Conservation (phyloP, 2,329 filamentous ascomycete species). For the Aphanocladium album region DNA sequence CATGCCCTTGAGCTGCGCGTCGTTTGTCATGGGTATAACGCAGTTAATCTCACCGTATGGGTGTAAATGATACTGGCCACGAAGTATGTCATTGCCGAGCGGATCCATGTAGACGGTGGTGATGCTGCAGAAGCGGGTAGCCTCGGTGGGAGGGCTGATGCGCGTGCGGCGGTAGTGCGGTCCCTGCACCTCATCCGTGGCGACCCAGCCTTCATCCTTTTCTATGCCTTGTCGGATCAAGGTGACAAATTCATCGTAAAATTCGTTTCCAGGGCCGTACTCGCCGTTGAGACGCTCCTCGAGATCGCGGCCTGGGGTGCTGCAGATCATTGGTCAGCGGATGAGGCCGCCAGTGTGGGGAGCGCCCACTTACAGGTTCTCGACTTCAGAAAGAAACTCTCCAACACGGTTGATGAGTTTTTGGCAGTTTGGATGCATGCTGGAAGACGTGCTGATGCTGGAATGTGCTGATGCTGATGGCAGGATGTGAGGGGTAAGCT, state of each 20-base stretch:
- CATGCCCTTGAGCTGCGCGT: conserved; percentile 50
- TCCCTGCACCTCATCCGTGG: conserved; percentile 37
- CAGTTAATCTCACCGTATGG: conserved; percentile 54
- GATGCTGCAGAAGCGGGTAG: conserved; percentile 49
- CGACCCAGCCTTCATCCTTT: conserved; percentile 39
- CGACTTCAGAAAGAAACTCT: conserved; percentile 6
- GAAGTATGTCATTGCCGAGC: conserved; percentile 36
- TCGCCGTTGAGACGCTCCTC: conserved; percentile 37
- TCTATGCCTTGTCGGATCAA: conserved; percentile 33
- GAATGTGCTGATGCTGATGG: neutral
- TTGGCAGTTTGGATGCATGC: conserved; percentile 4
- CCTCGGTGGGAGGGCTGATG: conserved; percentile 39
- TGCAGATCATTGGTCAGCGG: conserved; percentile 1
- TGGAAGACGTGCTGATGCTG: neutral
- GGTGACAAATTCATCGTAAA: conserved; percentile 37
- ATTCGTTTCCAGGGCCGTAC: conserved; percentile 38
- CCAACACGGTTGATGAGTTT: conserved; percentile 2
- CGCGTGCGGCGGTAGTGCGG: conserved; percentile 42
- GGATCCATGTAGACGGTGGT: conserved; percentile 53
- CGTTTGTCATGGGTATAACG: conserved; percentile 44
- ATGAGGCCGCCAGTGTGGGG: neutral
- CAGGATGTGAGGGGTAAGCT: conserved; percentile 3
- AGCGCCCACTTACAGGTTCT: conserved; percentile 3
- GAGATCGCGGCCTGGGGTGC: conserved; percentile 41
- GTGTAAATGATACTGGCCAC: conserved; percentile 49